Evolutionary conservation across 805 yeast species (phyloP).

Genomic region (Cyberlindnera euphorbiae): DNA sequence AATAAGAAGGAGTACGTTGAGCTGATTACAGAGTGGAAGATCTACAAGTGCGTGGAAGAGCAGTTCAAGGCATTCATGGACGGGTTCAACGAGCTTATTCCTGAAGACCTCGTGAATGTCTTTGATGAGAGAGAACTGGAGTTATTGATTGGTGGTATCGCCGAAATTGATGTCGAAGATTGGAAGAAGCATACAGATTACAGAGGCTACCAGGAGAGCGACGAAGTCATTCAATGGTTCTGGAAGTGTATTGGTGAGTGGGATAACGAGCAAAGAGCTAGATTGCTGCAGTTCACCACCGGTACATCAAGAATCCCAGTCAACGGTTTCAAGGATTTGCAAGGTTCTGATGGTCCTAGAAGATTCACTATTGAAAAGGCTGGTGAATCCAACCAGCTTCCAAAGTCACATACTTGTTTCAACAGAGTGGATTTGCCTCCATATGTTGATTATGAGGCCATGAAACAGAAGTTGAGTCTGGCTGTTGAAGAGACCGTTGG

Average conservation of each 20-base stretch:
- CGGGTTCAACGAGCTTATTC: constrained; percentile 96
- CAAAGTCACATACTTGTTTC: constrained; percentile 98
- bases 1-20: constrained; percentile 95
- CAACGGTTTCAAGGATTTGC: constrained; percentile 96
- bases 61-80: constrained; percentile 95
- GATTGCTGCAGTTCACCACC: constrained; percentile 93
- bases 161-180: constrained; percentile 96
- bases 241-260: constrained; percentile 91
- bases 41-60: constrained; percentile 86
- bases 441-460: constrained; percentile 73
- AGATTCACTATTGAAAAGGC: constrained; percentile 98
- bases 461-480: constrained; percentile 85
- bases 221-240: constrained; percentile 97
- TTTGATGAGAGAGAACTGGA: constrained; percentile 98
- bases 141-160: constrained; percentile 94
- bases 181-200: constrained; percentile 99
- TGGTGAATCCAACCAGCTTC: constrained; percentile 87
- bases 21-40: constrained; percentile 92
- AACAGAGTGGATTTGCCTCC: constrained; percentile 98
- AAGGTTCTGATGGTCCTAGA: constrained; percentile 99
- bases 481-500: constrained; percentile 99
- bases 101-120: constrained; percentile 93
- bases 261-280: constrained; percentile 96
- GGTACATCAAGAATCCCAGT: constrained; percentile 99
- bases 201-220: constrained; percentile 94